These are phyloP conservation scores for Acanthamoeba castellanii DNA, from an alignment of 208 protist species.

Conservation along the genomic window DNA sequence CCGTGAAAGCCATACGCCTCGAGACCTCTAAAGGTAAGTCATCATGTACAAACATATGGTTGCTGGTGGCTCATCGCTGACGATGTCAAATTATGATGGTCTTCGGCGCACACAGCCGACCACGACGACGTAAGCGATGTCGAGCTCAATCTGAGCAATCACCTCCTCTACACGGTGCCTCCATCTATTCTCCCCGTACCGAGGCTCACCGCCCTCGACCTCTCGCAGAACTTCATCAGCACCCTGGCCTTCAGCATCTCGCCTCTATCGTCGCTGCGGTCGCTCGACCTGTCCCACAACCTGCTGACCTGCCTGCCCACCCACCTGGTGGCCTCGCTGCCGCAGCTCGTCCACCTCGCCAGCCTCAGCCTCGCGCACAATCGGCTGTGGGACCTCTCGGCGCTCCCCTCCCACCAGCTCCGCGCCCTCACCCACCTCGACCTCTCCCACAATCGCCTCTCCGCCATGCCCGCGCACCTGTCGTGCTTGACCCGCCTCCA, in stretches of 20 bases:
- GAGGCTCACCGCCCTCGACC: background rate
- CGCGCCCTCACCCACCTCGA: background rate
- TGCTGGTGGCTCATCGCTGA: too few relatives aligned
- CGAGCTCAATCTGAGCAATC: slow-evolving; percentile 2
- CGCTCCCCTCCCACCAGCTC: background rate
- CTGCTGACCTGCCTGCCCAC: background rate
- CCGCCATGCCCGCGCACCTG: background rate
- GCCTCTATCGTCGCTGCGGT: background rate
- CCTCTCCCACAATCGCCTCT: slow-evolving; percentile 23
- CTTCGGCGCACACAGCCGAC: too few relatives aligned
- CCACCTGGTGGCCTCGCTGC: slow-evolving; percentile 10
- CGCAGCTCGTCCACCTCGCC: background rate
- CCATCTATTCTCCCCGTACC: background rate
- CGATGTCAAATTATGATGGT: background rate
- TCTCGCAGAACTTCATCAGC: slow-evolving; percentile 62
- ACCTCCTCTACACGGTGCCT: background rate
- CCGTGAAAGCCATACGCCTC: too few relatives aligned
- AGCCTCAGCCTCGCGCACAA: slow-evolving; percentile 57
- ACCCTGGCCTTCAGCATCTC: slow-evolving; percentile 9
- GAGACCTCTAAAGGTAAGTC: too few relatives aligned
- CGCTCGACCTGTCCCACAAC: background rate
- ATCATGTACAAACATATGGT: too few relatives aligned
- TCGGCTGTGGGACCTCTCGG: slow-evolving; percentile 24
- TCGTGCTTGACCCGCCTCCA: background rate
- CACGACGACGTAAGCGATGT: background rate